These are phyloP conservation scores for Lichenothelia convexa DNA, from an alignment of 495 filamentous ascomycete genomes.

Conservation along the genomic window DNA sequence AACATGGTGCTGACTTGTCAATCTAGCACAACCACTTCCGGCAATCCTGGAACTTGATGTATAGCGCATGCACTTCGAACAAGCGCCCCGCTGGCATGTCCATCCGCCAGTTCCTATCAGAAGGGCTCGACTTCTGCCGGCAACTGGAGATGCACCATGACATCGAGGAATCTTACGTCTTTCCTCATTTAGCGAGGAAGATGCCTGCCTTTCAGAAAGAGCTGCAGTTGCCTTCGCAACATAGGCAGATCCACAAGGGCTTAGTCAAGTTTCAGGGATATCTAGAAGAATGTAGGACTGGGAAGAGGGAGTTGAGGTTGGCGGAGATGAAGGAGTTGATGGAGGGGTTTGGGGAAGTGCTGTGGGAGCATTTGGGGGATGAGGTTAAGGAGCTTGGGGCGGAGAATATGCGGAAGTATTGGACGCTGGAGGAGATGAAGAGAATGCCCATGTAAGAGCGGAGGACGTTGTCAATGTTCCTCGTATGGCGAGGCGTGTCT, in stretches of 20 bases:
- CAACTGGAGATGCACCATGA: slow-evolving; percentile 60
- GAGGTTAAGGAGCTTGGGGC: slow-evolving; percentile 27
- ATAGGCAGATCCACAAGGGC: slow-evolving; percentile 62
- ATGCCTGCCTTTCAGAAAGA: slow-evolving; percentile 67
- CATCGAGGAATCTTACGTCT: slow-evolving; percentile 72
- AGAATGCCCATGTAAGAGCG: slow-evolving; percentile 54
- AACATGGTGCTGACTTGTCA: background rate
- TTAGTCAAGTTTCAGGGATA: slow-evolving; percentile 58
- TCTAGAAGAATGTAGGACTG: slow-evolving; percentile 39
- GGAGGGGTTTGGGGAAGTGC: slow-evolving; percentile 34
- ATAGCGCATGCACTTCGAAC: slow-evolving; percentile 34
- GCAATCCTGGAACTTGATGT: slow-evolving; percentile 47
- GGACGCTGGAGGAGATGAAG: slow-evolving; percentile 59
- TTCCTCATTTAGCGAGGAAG: slow-evolving; percentile 53
- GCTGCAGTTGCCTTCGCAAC: slow-evolving; percentile 55
- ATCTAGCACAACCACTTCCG: slow-evolving; percentile 60
- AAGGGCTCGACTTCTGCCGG: slow-evolving; percentile 44
- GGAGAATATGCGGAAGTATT: slow-evolving; percentile 78
- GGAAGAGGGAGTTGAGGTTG: slow-evolving; percentile 52
- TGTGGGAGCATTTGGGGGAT: slow-evolving; percentile 26
- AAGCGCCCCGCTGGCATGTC: slow-evolving; percentile 38
- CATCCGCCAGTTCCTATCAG: slow-evolving; percentile 43
- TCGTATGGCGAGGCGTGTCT: too few species aligned
- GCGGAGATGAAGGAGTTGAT: slow-evolving; percentile 49
- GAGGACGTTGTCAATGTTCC: too few species aligned